A percentile compares a stretch with the other conserved stretches of the same genome.
Conservation (phyloP, 2,329 filamentous ascomycete genomes). For the Trichoderma cornu-damae region DNA sequence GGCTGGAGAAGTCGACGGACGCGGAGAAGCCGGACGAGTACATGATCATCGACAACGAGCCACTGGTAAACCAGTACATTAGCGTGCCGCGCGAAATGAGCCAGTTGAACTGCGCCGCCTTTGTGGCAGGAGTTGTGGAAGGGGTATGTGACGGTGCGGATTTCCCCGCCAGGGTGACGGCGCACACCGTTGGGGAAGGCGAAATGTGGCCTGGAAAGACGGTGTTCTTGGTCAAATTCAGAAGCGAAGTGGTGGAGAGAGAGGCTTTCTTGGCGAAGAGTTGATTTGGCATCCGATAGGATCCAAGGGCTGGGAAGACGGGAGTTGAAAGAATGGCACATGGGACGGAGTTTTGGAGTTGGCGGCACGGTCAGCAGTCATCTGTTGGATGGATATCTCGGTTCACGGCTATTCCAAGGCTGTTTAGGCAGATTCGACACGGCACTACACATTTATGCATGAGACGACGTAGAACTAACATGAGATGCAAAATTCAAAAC, state of each 20-base stretch:
- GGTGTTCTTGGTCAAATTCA: conserved; percentile 91
- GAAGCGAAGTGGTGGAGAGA: conserved; percentile 82
- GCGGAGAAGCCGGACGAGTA: conserved; percentile 86
- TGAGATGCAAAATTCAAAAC: background rate
- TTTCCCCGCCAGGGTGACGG: conserved; percentile 82
- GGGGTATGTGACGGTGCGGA: conserved; percentile 91
- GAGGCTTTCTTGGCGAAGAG: conserved; percentile 72
- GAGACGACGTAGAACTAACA: background rate
- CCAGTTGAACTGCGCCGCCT: conserved; percentile 93
- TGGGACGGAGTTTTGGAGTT: conserved; percentile 24
- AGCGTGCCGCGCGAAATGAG: conserved; percentile 92
- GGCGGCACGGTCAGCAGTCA: conserved; percentile 7
- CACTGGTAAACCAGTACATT: conserved; percentile 90
- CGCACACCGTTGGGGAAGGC: conserved; percentile 68
- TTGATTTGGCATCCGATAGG: conserved; percentile 22
- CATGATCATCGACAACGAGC: conserved; percentile 99
- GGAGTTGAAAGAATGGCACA: conserved; percentile 4
- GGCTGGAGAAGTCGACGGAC: conserved; percentile 80
- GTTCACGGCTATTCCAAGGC: background rate
- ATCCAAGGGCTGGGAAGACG: background rate
- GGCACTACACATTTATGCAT: conserved; percentile 2
- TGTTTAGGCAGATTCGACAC: background rate
- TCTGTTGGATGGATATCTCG: background rate
- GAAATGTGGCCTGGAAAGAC: conserved; percentile 97
- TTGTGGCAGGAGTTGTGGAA: conserved; percentile 90